These are phyloP conservation scores for Takakia lepidozioides DNA, from an alignment of 225 moss, liverwort and hornwort genomes.

Conservation along the genomic window DNA sequence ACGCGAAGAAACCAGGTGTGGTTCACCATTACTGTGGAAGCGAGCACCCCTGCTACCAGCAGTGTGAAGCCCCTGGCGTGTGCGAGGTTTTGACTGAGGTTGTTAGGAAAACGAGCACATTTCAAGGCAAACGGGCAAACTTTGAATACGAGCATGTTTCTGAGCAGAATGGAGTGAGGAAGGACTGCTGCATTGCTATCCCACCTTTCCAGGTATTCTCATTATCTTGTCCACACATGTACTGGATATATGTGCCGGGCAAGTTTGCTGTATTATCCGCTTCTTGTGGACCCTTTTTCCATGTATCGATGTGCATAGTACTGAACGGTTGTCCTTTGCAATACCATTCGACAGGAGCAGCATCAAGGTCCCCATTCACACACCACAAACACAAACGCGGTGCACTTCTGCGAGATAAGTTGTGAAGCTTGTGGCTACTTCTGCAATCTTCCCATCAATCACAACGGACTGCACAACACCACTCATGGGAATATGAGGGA, in stretches of 20 bases:
- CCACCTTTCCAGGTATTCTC: constrained; percentile 13
- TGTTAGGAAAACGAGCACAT: constrained; percentile 22
- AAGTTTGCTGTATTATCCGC: too few relatives aligned
- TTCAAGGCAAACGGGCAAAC: constrained; percentile 12
- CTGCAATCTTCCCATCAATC: constrained; percentile 24
- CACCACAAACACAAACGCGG: constrained; percentile 11
- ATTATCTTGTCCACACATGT: too few relatives aligned
- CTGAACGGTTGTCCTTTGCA: too few relatives aligned
- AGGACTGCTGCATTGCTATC: constrained; percentile 27
- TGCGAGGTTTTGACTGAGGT: constrained; percentile 48
- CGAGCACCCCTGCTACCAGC: constrained; percentile 30
- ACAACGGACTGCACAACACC: constrained; percentile 23
- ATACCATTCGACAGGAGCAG: neutral
- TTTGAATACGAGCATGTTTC: constrained; percentile 31
- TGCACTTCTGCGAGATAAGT: constrained; percentile 29
- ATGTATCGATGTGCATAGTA: too few relatives aligned
- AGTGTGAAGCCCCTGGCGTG: constrained; percentile 34
- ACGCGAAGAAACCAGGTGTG: neutral
- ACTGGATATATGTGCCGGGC: too few relatives aligned
- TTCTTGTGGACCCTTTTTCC: too few relatives aligned
- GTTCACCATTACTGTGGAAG: constrained; percentile 29
- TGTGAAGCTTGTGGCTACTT: constrained; percentile 35
- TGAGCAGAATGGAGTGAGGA: constrained; percentile 22
- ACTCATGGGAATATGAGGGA: constrained; percentile 36
- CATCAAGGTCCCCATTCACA: constrained; percentile 28